Evolutionary conservation across 177 flowering plant species (phyloP), one percentile per base, ranked within the genome.

Genomic region (Tripterygium wilfordii): DNA sequence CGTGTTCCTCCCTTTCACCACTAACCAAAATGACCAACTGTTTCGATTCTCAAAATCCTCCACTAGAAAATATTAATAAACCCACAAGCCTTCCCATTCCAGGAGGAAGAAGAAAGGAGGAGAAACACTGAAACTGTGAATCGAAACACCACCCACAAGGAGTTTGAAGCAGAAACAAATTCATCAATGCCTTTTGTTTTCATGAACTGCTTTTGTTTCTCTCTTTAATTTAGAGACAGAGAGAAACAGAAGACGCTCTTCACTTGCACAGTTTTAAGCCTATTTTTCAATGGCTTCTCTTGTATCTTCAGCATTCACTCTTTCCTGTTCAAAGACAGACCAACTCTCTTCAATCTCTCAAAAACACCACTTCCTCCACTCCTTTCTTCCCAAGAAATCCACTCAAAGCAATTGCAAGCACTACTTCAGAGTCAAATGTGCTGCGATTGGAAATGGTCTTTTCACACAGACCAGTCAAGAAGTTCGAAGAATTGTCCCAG

Each of bases 391-490:
- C 69, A 81, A 69, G 64, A 87, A 64, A 47, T 17, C 54, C 38
- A 69, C 26, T 53, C 66, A 46, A 29, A 29, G 25, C 51, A 53
- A 19, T 30, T 33, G 56, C 3, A 69, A 38, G 57, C 35, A 72
- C 42, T 45, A 59, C 27, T 20, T 67, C 12, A 70, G 48, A 62
- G 75, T 88, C 36, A 83, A 72, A 66, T 87, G 95, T 58, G 73
- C 79, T 14, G 83, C 79, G 14, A 48, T 74, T 36, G 97, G 95
- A 38, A 94, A 94, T 62, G 99, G 99, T 12, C 71, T 89, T 1
- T 94, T 94, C 72, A 94, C 99, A 6, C 99, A 94, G 58, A 87
- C 97, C 8, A 62, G 86, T 0, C 99, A 53, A 1, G 99, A 94
- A 45, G 97, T 89, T 21, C 83, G 99, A 0, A 47, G 99, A 51